Evolutionary conservation across 768 basidiomycete species (phyloP).

Genomic region (Tubosaeta brunneosetosa): DNA sequence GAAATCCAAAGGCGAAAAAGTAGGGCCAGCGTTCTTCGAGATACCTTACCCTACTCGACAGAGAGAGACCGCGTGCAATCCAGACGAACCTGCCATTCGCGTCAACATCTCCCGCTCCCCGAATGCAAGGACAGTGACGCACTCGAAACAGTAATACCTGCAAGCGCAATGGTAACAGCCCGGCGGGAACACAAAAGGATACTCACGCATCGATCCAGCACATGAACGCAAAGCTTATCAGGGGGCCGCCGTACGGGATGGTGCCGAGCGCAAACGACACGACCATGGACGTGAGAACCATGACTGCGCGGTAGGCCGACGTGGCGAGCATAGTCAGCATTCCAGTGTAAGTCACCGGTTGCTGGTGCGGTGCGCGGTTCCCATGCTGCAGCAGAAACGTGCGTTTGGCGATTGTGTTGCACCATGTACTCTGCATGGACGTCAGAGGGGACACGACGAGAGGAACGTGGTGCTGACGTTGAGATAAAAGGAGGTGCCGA

Average conservation of each 20-base stretch:
- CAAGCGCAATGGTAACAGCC: constrained; percentile 1
- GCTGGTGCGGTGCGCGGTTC: constrained; percentile 45
- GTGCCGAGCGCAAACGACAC: constrained; percentile 60
- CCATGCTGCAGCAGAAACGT: constrained; percentile 72
- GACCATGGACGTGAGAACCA: constrained; percentile 72
- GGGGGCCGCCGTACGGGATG: constrained; percentile 62
- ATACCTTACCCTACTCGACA: constrained; percentile 63
- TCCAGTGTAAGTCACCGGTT: constrained; percentile 59
- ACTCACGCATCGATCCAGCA: constrained; percentile 89
- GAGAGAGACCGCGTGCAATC: constrained; percentile 67
- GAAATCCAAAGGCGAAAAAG: constrained; percentile 81
- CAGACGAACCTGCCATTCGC: constrained; percentile 58
- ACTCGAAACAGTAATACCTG: constrained; percentile 93
- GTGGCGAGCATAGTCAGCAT: constrained; percentile 72
- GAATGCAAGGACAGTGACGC: constrained; percentile 18
- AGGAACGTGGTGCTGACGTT: constrained; percentile 53
- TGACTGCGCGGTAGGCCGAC: constrained; percentile 76
- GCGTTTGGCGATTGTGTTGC: constrained; percentile 68
- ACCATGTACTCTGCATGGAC: constrained; percentile 64
- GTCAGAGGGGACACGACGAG: constrained; percentile 12
- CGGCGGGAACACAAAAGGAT: background rate
- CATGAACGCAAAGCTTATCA: constrained; percentile 63
- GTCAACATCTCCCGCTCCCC: constrained; percentile 8
- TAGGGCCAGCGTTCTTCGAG: constrained; percentile 90
- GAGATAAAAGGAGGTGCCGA: constrained; percentile 72